These are phyloP conservation scores for Saccharomycopsis sp. DNA, from an alignment of 805 yeast genomes.

Conservation along the genomic window DNA sequence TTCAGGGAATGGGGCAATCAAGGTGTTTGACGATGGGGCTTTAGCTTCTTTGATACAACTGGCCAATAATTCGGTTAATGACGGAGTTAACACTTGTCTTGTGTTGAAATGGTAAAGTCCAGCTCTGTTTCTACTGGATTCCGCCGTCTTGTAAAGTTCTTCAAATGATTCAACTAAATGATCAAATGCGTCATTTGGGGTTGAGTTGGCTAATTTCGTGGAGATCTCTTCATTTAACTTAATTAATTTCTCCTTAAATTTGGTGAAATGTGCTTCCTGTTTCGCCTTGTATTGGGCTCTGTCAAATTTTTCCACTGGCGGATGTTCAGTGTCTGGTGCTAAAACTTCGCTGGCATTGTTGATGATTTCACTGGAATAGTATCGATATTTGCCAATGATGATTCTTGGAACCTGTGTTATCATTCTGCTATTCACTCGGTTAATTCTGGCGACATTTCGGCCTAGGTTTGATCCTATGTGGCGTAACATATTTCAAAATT, in stretches of 20 bases:
- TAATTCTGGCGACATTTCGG: too few species aligned
- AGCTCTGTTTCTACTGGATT: neutral
- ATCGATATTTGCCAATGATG: too few species aligned
- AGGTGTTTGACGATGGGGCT: constrained; percentile 1
- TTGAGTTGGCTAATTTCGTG: neutral
- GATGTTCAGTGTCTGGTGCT: too few species aligned
- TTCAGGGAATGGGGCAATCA: constrained; percentile 3
- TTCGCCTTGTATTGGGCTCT: too few species aligned
- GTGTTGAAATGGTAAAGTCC: neutral
- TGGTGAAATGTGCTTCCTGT: too few species aligned
- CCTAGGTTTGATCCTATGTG: too few species aligned
- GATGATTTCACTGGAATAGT: too few species aligned
- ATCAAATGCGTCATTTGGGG: constrained; percentile 13
- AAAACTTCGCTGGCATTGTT: too few species aligned
- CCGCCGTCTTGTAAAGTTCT: neutral
- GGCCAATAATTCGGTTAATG: neutral
- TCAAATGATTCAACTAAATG: neutral
- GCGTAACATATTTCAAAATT: too few species aligned
- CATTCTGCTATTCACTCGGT: too few species aligned
- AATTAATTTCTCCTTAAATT: neutral
- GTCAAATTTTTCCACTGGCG: too few species aligned
- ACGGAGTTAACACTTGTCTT: neutral
- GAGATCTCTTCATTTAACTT: neutral
- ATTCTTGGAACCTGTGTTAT: too few species aligned
- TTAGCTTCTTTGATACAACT: constrained; percentile 7